phyloP scores from a whole-genome alignment of 73 alveolate species.

The Effrenium voratum region DNA sequence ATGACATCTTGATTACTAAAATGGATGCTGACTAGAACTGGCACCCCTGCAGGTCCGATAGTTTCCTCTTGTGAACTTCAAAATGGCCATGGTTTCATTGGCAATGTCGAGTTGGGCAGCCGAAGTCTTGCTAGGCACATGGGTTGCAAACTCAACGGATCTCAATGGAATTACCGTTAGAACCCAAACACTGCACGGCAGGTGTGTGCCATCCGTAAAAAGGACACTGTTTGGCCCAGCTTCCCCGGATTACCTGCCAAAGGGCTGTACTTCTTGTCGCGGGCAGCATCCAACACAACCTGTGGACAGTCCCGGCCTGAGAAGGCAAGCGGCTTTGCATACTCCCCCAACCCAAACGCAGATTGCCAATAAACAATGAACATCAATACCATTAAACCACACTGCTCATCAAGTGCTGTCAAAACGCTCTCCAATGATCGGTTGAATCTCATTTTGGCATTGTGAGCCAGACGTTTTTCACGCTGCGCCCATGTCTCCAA shows the following conservation, averaged over 20 bases:
- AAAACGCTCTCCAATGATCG: not conserved
- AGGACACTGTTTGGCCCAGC: not conserved
- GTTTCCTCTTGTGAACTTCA: too few species aligned
- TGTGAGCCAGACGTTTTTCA: not conserved
- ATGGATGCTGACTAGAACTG: too few species aligned
- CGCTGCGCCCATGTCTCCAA: not conserved
- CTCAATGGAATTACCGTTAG: too few species aligned
- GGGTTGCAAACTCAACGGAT: too few species aligned
- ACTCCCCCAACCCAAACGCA: not conserved
- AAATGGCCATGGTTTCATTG: too few species aligned
- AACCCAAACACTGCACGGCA: not conserved
- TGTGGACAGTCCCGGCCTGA: not conserved
- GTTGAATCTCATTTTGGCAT: not conserved
- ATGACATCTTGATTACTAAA: too few species aligned
- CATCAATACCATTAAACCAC: not conserved
- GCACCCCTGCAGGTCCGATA: too few species aligned
- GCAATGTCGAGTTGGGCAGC: too few species aligned
- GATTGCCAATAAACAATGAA: not conserved
- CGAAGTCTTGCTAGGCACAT: too few species aligned
- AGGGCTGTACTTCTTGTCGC: not conserved
- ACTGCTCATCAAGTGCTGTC: not conserved
- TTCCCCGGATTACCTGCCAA: not conserved
- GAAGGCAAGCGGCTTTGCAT: not conserved
- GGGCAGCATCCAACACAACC: not conserved
- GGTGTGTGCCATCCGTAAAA: not conserved